Conservation (phyloP, 257 asterid species). For the Fraxinus anomala region DNA sequence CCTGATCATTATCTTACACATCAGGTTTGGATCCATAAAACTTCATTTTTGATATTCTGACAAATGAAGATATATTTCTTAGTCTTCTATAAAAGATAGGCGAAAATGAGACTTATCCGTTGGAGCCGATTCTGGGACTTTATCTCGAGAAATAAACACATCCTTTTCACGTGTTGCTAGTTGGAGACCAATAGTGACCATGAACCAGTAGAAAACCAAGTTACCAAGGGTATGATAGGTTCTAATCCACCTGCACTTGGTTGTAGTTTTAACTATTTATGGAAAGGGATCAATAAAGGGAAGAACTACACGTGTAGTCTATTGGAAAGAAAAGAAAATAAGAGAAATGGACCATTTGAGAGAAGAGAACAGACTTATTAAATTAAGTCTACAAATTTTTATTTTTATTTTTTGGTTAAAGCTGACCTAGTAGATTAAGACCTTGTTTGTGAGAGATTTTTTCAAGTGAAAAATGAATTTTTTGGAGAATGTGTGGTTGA, state of each 20-base stretch:
- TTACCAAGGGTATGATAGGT: too few species aligned
- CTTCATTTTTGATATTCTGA: constrained; percentile 13
- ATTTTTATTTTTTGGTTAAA: not conserved
- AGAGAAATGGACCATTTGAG: not conserved
- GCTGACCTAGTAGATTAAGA: not conserved
- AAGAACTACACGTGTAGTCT: not conserved
- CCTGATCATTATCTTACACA: constrained; percentile 75
- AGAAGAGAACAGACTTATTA: not conserved
- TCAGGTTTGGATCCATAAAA: constrained; percentile 28
- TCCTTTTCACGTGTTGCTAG: not conserved
- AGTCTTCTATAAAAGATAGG: not conserved
- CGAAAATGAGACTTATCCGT: not conserved
- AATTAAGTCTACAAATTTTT: not conserved
- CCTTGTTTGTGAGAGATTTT: too few species aligned
- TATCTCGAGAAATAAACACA: not conserved
- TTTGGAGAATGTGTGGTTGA: too few species aligned
- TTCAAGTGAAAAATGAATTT: too few species aligned
- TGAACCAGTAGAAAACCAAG: too few species aligned
- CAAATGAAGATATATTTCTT: not conserved
- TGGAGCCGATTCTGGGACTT: not conserved
- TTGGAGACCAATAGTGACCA: too few species aligned
- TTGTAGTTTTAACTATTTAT: not conserved
- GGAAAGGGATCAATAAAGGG: not conserved
- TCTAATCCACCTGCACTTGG: not conserved
- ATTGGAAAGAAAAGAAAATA: not conserved